phyloP scores from a whole-genome alignment of 1,284 basidiomycete genomes.

The Ceratobasidium sp. region DNA sequence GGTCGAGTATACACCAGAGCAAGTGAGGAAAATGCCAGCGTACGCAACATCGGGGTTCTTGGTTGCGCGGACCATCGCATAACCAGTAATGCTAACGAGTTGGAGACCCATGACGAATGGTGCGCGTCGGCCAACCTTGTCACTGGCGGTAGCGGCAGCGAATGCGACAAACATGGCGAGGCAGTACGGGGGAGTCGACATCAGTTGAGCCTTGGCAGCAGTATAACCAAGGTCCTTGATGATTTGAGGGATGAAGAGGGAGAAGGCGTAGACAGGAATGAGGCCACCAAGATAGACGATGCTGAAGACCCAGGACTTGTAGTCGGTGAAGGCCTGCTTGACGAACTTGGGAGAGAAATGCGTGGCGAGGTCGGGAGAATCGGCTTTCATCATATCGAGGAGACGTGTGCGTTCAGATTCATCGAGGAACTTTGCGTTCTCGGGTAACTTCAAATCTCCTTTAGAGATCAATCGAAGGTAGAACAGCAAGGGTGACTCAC shows the following conservation, averaged over 20 bases:
- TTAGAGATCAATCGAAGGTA: not conserved
- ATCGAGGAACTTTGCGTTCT: slow-evolving; percentile 39
- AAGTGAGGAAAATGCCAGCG: slow-evolving; percentile 57
- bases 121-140: slow-evolving; percentile 39
- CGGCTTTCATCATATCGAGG: slow-evolving; percentile 36
- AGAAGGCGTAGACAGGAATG: slow-evolving; percentile 63
- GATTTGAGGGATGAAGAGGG: slow-evolving; percentile 62
- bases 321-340: slow-evolving; percentile 48
- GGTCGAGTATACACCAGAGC: slow-evolving; percentile 39
- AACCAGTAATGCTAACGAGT: slow-evolving; percentile 36
- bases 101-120: slow-evolving; percentile 39
- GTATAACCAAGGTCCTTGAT: slow-evolving; percentile 63
- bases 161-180: slow-evolving; percentile 44
- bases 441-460: slow-evolving; percentile 44
- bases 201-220: slow-evolving; percentile 74
- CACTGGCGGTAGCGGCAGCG: slow-evolving; percentile 40
- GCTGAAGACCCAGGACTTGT: slow-evolving; percentile 54
- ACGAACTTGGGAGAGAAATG: slow-evolving; percentile 39
- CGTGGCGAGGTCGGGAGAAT: slow-evolving; percentile 31
- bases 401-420: slow-evolving; percentile 39
- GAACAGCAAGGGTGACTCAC: not conserved
- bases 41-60: slow-evolving; percentile 53
- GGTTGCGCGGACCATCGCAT: slow-evolving; percentile 39
- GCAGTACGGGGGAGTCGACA: slow-evolving; percentile 71
- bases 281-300: slow-evolving; percentile 59